These are phyloP conservation scores for Aspergillus felis DNA, from an alignment of 2,329 filamentous ascomycete genomes.

Conservation along the genomic window DNA sequence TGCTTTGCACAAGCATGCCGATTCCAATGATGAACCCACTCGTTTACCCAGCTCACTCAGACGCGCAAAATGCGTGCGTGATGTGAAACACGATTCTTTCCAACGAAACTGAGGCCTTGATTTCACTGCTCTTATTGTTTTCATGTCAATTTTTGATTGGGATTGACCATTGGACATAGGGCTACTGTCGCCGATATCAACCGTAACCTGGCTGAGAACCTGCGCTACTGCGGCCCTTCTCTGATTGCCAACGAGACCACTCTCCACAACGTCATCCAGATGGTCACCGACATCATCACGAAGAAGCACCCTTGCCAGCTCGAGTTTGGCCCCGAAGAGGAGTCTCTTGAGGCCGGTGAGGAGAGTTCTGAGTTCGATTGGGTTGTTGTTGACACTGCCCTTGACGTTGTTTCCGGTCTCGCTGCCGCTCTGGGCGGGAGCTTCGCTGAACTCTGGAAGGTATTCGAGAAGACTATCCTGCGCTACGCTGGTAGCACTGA, in stretches of 20 bases:
- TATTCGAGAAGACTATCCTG: constrained; percentile 87
- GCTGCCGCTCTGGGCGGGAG: constrained; percentile 74
- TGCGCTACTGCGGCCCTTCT: constrained; percentile 86
- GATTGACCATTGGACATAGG: constrained; percentile 53
- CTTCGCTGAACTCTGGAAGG: constrained; percentile 88
- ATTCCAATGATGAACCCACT: constrained; percentile 70
- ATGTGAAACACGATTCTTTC: constrained; percentile 72
- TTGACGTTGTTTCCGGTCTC: constrained; percentile 84
- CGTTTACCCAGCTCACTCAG: constrained; percentile 99
- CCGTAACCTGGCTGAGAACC: constrained; percentile 81
- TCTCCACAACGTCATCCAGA: constrained; percentile 71
- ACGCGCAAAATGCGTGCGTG: constrained; percentile 78
- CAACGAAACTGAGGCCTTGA: constrained; percentile 43
- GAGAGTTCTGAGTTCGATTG: constrained; percentile 96
- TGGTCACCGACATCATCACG: constrained; percentile 74
- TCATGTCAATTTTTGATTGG: constrained; percentile 14
- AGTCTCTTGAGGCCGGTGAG: constrained; percentile 66
- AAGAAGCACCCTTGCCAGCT: constrained; percentile 91
- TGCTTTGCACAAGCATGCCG: neutral
- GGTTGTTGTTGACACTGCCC: constrained; percentile 89
- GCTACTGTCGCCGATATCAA: constrained; percentile 92
- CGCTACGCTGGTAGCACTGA: constrained; percentile 85
- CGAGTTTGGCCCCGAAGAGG: constrained; percentile 78
- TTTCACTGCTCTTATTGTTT: constrained; percentile 17
- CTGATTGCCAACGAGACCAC: constrained; percentile 71